Conservation (phyloP, 1,284 basidiomycete genomes). For the Anthracocystis panici-leucophaei region DNA sequence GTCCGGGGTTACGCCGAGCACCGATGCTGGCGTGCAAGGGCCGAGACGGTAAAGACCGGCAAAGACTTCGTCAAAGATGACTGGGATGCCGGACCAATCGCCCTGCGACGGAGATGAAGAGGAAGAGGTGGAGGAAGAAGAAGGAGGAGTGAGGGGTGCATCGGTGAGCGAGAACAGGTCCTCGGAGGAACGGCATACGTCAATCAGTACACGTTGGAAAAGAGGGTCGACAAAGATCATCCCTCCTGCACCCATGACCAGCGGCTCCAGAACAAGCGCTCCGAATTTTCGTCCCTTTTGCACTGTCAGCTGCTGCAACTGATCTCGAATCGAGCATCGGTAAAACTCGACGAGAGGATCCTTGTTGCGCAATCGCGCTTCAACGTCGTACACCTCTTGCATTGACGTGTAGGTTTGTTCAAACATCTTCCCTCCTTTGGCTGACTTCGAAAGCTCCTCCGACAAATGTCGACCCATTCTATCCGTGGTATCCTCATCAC, state of each 20-base stretch:
- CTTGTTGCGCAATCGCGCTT: conserved; percentile 74
- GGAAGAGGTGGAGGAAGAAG: not conserved
- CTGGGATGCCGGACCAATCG: conserved; percentile 81
- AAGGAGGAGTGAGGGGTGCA: conserved; percentile 47
- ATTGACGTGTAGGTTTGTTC: conserved; percentile 72
- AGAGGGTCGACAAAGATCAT: conserved; percentile 98
- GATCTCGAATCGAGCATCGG: conserved; percentile 74
- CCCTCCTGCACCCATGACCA: conserved; percentile 93
- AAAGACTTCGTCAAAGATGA: conserved; percentile 97
- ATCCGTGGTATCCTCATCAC: conserved; percentile 11
- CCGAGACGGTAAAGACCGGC: conserved; percentile 90
- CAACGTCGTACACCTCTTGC: conserved; percentile 80
- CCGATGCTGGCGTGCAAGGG: conserved; percentile 52
- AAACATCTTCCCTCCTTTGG: conserved; percentile 11
- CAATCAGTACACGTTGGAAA: conserved; percentile 89
- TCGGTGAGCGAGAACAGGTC: conserved; percentile 71
- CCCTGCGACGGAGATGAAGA: conserved; percentile 8
- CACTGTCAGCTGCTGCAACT: conserved; percentile 74
- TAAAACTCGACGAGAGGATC: conserved; percentile 77
- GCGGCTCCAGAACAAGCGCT: conserved; percentile 88
- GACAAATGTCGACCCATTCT: conserved; percentile 26
- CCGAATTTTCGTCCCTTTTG: conserved; percentile 71
- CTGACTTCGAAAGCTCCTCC: not conserved
- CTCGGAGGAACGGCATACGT: conserved; percentile 77
- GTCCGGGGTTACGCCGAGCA: conserved; percentile 71